phyloP scores from a whole-genome alignment of 1,284 basidiomycete species.

The Sanghuangporus baumii region DNA sequence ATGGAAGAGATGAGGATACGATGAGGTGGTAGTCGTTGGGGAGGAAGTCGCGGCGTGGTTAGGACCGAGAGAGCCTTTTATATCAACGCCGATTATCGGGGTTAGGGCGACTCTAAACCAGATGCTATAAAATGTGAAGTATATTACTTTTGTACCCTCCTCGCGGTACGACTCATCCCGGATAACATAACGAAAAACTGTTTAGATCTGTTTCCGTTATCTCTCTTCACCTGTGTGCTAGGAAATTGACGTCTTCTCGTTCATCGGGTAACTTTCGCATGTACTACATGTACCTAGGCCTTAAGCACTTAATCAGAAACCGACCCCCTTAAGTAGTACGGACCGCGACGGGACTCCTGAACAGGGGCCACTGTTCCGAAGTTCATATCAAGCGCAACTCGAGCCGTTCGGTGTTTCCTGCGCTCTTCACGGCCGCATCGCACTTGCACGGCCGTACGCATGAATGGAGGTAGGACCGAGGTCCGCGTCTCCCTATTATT shows the following conservation, averaged over 20 bases:
- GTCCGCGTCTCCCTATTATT: not conserved
- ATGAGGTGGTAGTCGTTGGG: constrained; percentile 12
- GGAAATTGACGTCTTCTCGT: not conserved
- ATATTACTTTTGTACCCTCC: not conserved
- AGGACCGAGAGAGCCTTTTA: not conserved
- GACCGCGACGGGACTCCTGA: not conserved
- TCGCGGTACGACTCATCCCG: too few relatives aligned
- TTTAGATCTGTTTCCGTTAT: not conserved
- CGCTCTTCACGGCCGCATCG: not conserved
- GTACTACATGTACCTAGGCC: too few relatives aligned
- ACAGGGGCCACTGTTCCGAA: not conserved
- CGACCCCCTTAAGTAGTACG: not conserved
- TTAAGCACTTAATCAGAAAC: not conserved
- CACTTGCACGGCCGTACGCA: not conserved
- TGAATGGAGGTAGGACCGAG: not conserved
- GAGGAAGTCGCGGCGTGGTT: not conserved
- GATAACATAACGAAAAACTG: not conserved
- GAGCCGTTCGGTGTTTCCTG: not conserved
- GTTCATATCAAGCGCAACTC: not conserved
- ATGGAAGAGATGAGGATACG: constrained; percentile 23
- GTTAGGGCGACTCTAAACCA: not conserved
- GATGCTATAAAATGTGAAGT: not conserved
- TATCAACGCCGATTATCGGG: not conserved
- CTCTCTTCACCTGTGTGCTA: not conserved
- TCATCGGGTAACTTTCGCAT: not conserved